Percentiles rank a stretch among this genome's conserved stretches.
phyloP scores from a whole-genome alignment of 805 yeast species.

The Monosporozyma unispora region DNA sequence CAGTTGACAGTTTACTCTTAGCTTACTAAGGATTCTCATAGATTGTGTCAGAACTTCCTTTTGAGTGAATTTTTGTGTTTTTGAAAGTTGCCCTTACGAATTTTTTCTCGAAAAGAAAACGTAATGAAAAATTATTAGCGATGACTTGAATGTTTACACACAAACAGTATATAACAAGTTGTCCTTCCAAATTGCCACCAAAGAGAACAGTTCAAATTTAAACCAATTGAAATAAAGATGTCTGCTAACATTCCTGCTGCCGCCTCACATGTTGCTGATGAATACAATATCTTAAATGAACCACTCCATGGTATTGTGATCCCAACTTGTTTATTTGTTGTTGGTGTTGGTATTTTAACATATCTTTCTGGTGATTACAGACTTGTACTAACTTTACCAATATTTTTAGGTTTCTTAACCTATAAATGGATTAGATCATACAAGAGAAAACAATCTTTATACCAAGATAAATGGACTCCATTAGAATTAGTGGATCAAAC shows the following conservation, averaged over 20 bases:
- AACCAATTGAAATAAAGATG: neutral
- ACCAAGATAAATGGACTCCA: slow-evolving; percentile 47
- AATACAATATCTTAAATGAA: slow-evolving; percentile 39
- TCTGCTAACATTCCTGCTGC: neutral
- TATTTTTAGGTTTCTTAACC: slow-evolving; percentile 34
- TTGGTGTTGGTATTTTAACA: slow-evolving; percentile 51
- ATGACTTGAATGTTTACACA: neutral
- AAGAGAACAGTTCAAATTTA: neutral
- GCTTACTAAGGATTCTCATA: neutral
- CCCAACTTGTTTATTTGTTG: slow-evolving; percentile 51
- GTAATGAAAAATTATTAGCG: neutral
- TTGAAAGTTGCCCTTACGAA: neutral
- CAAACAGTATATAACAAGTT: neutral
- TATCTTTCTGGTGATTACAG: slow-evolving; percentile 29
- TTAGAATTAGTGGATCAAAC: slow-evolving; percentile 70
- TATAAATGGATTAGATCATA: slow-evolving; percentile 33
- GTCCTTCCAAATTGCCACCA: neutral
- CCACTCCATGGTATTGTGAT: slow-evolving; percentile 72
- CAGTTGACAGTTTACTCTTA: neutral
- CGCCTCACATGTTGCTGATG: neutral
- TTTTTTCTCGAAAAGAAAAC: neutral
- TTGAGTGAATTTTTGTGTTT: neutral
- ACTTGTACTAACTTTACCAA: slow-evolving; percentile 26
- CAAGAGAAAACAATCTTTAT: slow-evolving; percentile 37
- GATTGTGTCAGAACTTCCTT: neutral